Percentiles rank a stretch among this genome's conserved stretches.
These are phyloP conservation scores for Talaromyces amestolkiae DNA, from an alignment of 2,329 filamentous ascomycete genomes.

Conservation along the genomic window DNA sequence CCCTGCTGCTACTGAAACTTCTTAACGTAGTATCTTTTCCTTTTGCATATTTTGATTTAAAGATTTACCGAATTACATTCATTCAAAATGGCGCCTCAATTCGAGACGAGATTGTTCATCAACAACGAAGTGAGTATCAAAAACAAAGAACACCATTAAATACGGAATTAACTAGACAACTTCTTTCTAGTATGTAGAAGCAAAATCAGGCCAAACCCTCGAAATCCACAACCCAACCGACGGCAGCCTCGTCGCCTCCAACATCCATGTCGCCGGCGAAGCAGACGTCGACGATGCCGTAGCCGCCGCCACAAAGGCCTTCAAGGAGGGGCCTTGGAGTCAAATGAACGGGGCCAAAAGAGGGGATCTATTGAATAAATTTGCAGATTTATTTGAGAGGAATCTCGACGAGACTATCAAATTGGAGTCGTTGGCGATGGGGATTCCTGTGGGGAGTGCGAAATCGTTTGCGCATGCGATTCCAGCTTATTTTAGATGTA, in stretches of 20 bases:
- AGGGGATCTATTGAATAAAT: slow-evolving; percentile 42
- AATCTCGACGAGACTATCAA: slow-evolving; percentile 37
- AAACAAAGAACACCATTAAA: too few relatives aligned
- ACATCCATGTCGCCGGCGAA: slow-evolving; percentile 47
- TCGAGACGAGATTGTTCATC: slow-evolving; percentile 44
- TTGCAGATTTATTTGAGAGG: slow-evolving; percentile 46
- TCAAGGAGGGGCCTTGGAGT: slow-evolving; percentile 42
- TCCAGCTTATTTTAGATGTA: slow-evolving; percentile 12
- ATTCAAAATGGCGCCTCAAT: not conserved
- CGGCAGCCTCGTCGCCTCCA: slow-evolving; percentile 31
- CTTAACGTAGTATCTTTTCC: too few relatives aligned
- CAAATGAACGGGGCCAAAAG: slow-evolving; percentile 38
- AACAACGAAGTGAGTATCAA: slow-evolving; percentile 45
- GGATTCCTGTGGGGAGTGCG: slow-evolving; percentile 34
- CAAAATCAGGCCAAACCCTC: slow-evolving; percentile 48
- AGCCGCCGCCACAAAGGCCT: slow-evolving; percentile 45
- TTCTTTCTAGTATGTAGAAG: slow-evolving; percentile 40
- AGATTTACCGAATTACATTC: not conserved
- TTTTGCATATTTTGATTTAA: not conserved
- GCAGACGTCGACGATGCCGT: slow-evolving; percentile 47
- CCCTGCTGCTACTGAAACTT: not conserved
- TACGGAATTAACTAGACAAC: not conserved
- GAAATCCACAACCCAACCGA: slow-evolving; percentile 45
- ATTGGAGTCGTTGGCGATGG: slow-evolving; percentile 48
- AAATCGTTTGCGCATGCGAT: not conserved